Conservation (phyloP, 2,329 filamentous ascomycete genomes). For the Penicillium fuscoglaucum region DNA sequence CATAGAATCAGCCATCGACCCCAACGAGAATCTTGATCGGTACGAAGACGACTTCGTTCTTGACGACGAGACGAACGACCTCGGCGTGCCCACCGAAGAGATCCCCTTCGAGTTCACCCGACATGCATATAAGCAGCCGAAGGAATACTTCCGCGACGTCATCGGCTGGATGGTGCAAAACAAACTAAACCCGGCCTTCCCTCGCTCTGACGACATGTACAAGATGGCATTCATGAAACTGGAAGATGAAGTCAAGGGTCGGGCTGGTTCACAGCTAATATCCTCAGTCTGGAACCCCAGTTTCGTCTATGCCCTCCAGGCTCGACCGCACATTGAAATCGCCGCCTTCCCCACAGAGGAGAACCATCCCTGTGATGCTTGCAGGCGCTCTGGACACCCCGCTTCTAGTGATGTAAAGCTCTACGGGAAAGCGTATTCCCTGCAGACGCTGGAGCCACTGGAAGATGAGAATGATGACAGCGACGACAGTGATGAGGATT, state of each 20-base stretch:
- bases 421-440: constrained; percentile 65
- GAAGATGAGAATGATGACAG: constrained; percentile 48
- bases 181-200: constrained; percentile 71
- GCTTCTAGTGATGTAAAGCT: constrained; percentile 66
- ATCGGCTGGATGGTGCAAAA: constrained; percentile 82
- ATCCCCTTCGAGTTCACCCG: constrained; percentile 70
- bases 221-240: constrained; percentile 68
- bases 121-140: constrained; percentile 65
- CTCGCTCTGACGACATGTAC: constrained; percentile 64
- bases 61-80: constrained; percentile 59
- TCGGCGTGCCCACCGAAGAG: constrained; percentile 58
- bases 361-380: constrained; percentile 64
- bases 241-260: constrained; percentile 67
- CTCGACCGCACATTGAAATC: constrained; percentile 62
- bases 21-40: constrained; percentile 52
- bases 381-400: constrained; percentile 67
- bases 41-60: constrained; percentile 66
- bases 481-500: constrained; percentile 36
- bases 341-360: constrained; percentile 47
- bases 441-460: constrained; percentile 65
- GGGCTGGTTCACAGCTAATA: constrained; percentile 69
- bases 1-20: constrained; percentile 28
- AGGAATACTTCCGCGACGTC: constrained; percentile 71
- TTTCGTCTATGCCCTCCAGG: constrained; percentile 66
- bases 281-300: constrained; percentile 69